These are phyloP conservation scores for Rhodamnia argentea DNA, from an alignment of 345 rosid genomes.

Conservation along the genomic window DNA sequence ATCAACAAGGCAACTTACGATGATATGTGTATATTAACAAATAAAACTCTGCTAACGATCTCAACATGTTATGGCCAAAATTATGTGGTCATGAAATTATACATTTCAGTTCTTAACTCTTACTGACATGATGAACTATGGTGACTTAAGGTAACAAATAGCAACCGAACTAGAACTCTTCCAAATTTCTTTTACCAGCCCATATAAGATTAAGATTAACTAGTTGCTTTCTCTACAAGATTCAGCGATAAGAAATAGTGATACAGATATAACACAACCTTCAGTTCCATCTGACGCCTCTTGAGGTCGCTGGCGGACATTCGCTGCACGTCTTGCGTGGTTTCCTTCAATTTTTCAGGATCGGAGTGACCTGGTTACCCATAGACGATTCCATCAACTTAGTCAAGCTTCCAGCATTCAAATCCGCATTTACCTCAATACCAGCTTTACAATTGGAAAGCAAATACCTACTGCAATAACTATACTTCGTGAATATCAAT, in stretches of 20 bases:
- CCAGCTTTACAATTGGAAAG: not conserved
- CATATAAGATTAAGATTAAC: not conserved
- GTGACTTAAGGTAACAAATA: not conserved
- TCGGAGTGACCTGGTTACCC: constrained; percentile 68
- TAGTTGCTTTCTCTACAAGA: not conserved
- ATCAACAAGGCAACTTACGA: not conserved
- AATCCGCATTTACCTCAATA: not conserved
- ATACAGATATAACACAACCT: constrained; percentile 25
- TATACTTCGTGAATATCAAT: not conserved
- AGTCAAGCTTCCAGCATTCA: not conserved
- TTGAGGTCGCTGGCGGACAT: constrained; percentile 52
- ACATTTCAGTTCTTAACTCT: not conserved
- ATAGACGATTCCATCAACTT: not conserved
- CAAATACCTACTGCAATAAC: not conserved
- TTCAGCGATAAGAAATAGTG: not conserved
- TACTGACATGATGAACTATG: not conserved
- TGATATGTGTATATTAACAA: not conserved
- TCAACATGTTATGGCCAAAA: not conserved
- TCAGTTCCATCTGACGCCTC: constrained; percentile 71
- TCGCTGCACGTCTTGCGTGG: constrained; percentile 56
- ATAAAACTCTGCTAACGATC: not conserved
- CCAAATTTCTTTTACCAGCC: not conserved
- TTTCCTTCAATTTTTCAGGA: constrained; percentile 65
- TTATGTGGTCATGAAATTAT: not conserved
- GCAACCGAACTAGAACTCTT: not conserved